Conservation (phyloP, 208 protist genomes). For the Leishmania aethiopica region DNA sequence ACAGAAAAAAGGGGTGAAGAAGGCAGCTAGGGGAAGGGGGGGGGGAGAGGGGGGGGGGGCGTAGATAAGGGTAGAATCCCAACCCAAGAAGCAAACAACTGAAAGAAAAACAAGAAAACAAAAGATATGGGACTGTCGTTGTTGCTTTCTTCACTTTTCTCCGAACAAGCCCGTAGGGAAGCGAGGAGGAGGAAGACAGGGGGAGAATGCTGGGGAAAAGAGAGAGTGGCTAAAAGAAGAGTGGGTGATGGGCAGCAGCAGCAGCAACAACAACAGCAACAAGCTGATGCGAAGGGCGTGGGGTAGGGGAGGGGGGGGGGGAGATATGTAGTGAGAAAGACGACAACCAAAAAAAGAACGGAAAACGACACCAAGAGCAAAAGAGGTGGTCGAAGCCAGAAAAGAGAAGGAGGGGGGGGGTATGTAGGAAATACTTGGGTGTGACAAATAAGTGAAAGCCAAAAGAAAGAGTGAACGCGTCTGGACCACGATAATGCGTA, state of each 20-base stretch:
- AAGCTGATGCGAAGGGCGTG: not conserved
- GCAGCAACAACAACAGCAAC: not conserved
- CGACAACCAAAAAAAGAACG: not conserved
- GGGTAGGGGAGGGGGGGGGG: too few relatives aligned
- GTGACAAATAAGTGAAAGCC: not conserved
- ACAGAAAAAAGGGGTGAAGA: not conserved
- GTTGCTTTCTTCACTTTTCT: not conserved
- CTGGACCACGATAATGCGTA: not conserved
- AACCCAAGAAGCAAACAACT: not conserved
- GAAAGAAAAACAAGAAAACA: not conserved
- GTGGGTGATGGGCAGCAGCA: not conserved
- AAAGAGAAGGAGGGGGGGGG: not conserved
- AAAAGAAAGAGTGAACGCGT: conserved; percentile 2
- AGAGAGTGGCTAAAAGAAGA: not conserved
- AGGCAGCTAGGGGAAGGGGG: not conserved
- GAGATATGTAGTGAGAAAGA: not conserved
- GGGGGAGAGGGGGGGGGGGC: not conserved
- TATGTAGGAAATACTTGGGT: not conserved
- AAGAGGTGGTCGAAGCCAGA: not conserved
- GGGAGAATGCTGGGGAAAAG: not conserved
- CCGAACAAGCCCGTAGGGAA: not conserved
- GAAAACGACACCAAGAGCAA: not conserved
- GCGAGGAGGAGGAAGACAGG: not conserved
- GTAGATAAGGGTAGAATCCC: not conserved
- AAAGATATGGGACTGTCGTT: not conserved